A percentile compares a stretch with the other conserved stretches of the same genome.
Conservation (phyloP, 2,329 filamentous ascomycete genomes). For the Fusarium nisikadoi region DNA sequence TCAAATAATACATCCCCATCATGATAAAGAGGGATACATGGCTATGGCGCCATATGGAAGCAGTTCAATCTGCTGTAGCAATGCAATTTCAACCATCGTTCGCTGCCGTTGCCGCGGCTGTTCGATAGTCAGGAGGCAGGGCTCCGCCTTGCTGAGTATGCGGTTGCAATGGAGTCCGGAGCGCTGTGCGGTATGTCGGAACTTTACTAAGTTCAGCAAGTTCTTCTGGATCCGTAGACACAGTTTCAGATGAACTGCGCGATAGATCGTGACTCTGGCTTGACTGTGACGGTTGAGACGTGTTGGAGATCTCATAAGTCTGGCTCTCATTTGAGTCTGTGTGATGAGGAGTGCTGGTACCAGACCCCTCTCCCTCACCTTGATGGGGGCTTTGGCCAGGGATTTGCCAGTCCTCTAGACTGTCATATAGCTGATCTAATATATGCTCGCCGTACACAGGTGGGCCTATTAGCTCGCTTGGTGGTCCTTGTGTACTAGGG, state of each 20-base stretch:
- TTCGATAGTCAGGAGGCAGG: constrained; percentile 72
- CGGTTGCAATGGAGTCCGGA: constrained; percentile 69
- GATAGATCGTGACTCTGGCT: constrained; percentile 50
- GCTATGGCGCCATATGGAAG: rapidly evolving
- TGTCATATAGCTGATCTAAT: constrained; percentile 90
- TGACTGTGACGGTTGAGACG: neutral
- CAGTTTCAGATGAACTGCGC: constrained; percentile 61
- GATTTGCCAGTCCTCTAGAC: constrained; percentile 83
- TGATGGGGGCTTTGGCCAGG: constrained; percentile 68
- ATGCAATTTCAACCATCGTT: neutral
- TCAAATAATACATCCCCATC: neutral
- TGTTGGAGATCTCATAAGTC: constrained; percentile 45
- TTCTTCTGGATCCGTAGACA: constrained; percentile 66
- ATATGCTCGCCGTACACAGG: constrained; percentile 91
- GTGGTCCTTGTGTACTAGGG: constrained; percentile 58
- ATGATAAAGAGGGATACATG: too few species aligned
- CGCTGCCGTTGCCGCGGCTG: constrained; percentile 38
- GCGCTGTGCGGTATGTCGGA: constrained; percentile 79
- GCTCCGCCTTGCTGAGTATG: constrained; percentile 59
- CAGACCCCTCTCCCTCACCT: constrained; percentile 64
- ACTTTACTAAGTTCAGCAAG: constrained; percentile 75
- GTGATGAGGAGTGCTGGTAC: constrained; percentile 49
- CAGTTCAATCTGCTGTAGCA: rapidly evolving
- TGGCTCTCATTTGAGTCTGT: constrained; percentile 55
- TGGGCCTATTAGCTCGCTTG: constrained; percentile 75